A percentile compares a stretch with the other conserved stretches of the same genome.
Conservation (phyloP, 2,329 filamentous ascomycete genomes). For the Hortaea werneckii region DNA sequence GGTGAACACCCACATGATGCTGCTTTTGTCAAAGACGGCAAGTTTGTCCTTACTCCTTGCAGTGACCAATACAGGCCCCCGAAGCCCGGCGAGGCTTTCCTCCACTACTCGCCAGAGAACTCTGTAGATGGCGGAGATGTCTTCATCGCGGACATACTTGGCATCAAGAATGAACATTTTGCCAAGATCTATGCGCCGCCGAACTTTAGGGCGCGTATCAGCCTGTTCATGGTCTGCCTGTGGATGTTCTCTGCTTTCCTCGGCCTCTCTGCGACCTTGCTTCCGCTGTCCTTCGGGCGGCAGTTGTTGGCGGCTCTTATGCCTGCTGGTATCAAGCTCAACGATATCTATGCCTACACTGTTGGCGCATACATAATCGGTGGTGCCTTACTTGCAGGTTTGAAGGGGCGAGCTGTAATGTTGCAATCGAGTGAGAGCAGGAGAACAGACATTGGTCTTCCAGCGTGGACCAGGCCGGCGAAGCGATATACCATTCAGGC, state of each 20-base stretch:
- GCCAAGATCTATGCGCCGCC: constrained; percentile 65
- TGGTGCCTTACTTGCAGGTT: constrained; percentile 46
- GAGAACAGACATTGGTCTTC: constrained; percentile 11
- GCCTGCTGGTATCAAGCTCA: constrained; percentile 62
- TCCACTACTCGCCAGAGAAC: constrained; percentile 45
- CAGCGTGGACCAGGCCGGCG: constrained; percentile 14
- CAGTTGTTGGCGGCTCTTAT: constrained; percentile 64
- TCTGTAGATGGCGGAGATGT: constrained; percentile 51
- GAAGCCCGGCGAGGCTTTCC: constrained; percentile 71
- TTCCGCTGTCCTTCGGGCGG: constrained; percentile 78
- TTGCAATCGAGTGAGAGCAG: not conserved
- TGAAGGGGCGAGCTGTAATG: not conserved
- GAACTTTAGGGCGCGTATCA: constrained; percentile 68
- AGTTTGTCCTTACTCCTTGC: constrained; percentile 82
- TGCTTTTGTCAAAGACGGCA: constrained; percentile 57
- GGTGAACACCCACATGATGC: not conserved
- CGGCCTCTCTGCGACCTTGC: constrained; percentile 73
- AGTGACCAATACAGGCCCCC: constrained; percentile 92
- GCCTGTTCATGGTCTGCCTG: constrained; percentile 76
- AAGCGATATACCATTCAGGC: constrained; percentile 23
- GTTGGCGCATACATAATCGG: constrained; percentile 77
- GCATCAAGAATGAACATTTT: constrained; percentile 34
- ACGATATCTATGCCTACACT: constrained; percentile 94
- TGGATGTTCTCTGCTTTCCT: constrained; percentile 89
- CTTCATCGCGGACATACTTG: constrained; percentile 22